Evolutionary conservation across 805 yeast genomes (phyloP).

Genomic region (Wickerhamiella nectarea): DNA sequence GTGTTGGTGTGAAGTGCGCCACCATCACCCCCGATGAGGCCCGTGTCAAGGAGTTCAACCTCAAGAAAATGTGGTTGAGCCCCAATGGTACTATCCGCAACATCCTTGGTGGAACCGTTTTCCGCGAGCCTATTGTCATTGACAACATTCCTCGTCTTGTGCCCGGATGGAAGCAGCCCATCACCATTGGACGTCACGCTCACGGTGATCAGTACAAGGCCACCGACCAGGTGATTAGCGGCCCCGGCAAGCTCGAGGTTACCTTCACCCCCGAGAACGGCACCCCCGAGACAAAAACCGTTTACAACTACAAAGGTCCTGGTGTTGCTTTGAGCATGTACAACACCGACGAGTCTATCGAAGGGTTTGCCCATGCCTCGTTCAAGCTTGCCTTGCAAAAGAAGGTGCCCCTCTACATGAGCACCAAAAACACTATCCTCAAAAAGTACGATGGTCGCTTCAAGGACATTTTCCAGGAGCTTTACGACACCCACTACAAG

Average conservation of each 20-base stretch:
- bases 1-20: constrained; percentile 94
- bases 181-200: constrained; percentile 94
- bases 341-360: constrained; percentile 84
- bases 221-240: constrained; percentile 67
- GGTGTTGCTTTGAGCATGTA: constrained; percentile 90
- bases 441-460: constrained; percentile 91
- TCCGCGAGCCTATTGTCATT: constrained; percentile 91
- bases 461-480: constrained; percentile 79
- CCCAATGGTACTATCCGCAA: constrained; percentile 97
- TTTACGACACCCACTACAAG: constrained; percentile 61
- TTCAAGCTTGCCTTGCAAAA: constrained; percentile 75
- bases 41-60: constrained; percentile 75
- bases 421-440: constrained; percentile 90
- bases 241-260: constrained; percentile 66
- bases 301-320: constrained; percentile 53
- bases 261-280: constrained; percentile 63
- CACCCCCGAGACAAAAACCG: constrained; percentile 40
- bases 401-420: constrained; percentile 65
- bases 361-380: constrained; percentile 84
- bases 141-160: constrained; percentile 77
- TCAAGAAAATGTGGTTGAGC: constrained; percentile 94
- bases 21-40: constrained; percentile 94
- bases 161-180: constrained; percentile 89
- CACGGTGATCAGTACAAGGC: constrained; percentile 96
- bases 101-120: constrained; percentile 90